Evolutionary conservation across 2,329 filamentous ascomycete genomes (phyloP), one percentile per base, ranked within the genome.

Genomic region (Piedraia hortae): DNA sequence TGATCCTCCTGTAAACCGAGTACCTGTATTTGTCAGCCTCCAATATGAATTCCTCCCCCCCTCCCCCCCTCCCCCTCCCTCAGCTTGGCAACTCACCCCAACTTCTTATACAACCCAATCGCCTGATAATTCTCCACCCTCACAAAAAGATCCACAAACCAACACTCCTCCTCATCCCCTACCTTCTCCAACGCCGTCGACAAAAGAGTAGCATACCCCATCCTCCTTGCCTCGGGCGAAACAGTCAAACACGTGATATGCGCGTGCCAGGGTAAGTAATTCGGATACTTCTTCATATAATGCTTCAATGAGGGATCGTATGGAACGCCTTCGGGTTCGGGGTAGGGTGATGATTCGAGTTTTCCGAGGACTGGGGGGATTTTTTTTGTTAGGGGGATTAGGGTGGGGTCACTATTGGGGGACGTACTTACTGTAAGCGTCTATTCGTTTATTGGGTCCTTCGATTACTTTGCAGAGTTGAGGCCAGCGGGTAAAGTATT

Each of bases 251-350:
- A 85, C 4, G 85, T 97, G 41, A 97, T 89, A 48, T 97, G 85
- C 10, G 78, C 82, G 50, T 97, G 85, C 75, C 78, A 93, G n/a
- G 82, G 82, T n/a, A 90, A 69, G 50, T 88, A 89, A 50, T 91
- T 52, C 3, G 49, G 44, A 29, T 47, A 44, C 7, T 48, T 42
- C 32, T 45, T 49, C 18, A 34, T 34, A 24, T 44, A 44, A 23
- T 39, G 34, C 10, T 35, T 39, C 11, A 43, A 28, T 20, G 34
- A 24, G 8, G 52, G 78, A 37, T 69, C 59, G 21, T 75, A 85
- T 37, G 65, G 65, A 5, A 22, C 21, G 27, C 63, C 58, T 43
- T 72, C 62, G 23, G 66, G 64, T 19, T 73, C 55, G 9, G 73
- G 70, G 24, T 77, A 88, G n/a, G 53, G 53, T 2, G 52, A 55